These are phyloP conservation scores for Globisporangium paddicum DNA, from an alignment of 352 stramenopile genomes.

Conservation along the genomic window DNA sequence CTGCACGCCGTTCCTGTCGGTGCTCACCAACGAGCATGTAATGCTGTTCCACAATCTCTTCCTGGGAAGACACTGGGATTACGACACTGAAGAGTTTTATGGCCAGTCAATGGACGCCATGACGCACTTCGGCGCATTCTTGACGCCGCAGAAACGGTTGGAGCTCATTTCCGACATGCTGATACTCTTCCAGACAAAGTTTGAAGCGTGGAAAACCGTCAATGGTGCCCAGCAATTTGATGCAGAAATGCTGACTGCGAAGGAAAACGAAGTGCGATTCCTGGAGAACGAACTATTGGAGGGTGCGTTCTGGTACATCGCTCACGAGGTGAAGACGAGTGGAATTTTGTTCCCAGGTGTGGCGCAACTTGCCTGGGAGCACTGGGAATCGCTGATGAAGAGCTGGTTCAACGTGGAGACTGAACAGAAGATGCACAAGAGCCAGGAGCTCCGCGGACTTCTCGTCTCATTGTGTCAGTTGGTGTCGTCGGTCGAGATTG, in stretches of 20 bases:
- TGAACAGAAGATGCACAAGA: background rate
- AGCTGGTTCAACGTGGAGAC: constrained; percentile 7
- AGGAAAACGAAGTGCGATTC: constrained; percentile 32
- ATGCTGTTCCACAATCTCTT: constrained; percentile 50
- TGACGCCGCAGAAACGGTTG: constrained; percentile 42
- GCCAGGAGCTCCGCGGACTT: background rate
- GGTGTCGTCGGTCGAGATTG: constrained; percentile 12
- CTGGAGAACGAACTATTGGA: constrained; percentile 32
- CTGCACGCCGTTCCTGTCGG: constrained; percentile 56
- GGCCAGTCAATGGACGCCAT: constrained; percentile 31
- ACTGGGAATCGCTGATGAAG: constrained; percentile 10
- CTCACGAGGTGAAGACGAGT: constrained; percentile 18
- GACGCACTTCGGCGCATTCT: constrained; percentile 28
- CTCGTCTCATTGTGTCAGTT: constrained; percentile 8
- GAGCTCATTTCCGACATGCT: constrained; percentile 46
- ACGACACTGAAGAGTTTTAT: constrained; percentile 38
- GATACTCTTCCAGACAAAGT: constrained; percentile 36
- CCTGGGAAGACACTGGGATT: constrained; percentile 22
- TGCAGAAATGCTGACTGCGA: background rate
- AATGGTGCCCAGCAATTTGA: constrained; percentile 14
- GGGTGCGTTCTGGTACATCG: constrained; percentile 23
- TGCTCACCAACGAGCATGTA: constrained; percentile 65
- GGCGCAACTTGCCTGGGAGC: background rate
- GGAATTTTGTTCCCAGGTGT: background rate
- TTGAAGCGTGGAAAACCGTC: constrained; percentile 30